Evolutionary conservation across 257 asterid species (phyloP).

Genomic region (Fraxinus excelsior): DNA sequence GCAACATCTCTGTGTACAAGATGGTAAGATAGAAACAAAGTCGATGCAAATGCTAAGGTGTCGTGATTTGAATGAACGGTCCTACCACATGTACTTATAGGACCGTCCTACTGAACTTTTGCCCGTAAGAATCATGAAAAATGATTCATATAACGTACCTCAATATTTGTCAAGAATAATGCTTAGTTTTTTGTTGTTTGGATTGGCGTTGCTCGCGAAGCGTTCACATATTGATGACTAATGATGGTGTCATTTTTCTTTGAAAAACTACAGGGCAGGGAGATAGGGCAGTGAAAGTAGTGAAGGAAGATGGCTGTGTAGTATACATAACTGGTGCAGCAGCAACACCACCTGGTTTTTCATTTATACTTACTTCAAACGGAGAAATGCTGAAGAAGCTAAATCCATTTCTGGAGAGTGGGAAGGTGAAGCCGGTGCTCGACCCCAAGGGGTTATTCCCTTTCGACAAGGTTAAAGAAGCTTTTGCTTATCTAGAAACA

Average conservation of each 20-base stretch:
- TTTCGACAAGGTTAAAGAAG: conserved; percentile 72
- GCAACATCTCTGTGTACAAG: no score
- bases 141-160: no score
- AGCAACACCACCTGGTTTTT: conserved; percentile 73
- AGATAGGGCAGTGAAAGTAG: conserved; percentile 75
- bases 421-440: conserved; percentile 67
- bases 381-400: conserved; percentile 66
- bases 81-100: no score
- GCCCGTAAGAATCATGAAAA: no score
- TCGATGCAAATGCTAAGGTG: no score
- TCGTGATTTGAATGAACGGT: no score
- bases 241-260: background rate
- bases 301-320: conserved; percentile 82
- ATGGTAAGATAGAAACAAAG: no score
- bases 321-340: conserved; percentile 71
- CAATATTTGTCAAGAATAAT: background rate
- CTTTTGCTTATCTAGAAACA: conserved; percentile 73
- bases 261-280: conserved; percentile 62
- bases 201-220: no score
- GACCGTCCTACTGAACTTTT: no score
- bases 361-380: conserved; percentile 72
- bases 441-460: conserved; percentile 81
- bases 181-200: background rate
- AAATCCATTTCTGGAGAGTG: conserved; percentile 69
- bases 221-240: background rate